These are phyloP conservation scores for Kwoniella sp. DNA, from an alignment of 768 basidiomycete genomes.

Conservation along the genomic window DNA sequence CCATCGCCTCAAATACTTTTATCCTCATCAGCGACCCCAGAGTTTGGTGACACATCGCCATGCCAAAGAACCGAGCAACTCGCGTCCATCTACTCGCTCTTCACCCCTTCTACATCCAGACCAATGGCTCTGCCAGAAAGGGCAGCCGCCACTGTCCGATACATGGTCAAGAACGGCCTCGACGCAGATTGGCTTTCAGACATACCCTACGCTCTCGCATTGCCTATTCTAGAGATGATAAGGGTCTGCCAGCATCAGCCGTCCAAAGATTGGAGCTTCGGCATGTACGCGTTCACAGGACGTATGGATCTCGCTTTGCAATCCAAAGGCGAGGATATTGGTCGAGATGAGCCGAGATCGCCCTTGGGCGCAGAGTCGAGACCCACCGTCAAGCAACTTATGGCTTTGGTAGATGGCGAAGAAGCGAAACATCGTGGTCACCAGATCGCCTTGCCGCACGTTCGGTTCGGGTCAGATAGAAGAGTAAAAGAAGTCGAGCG, in stretches of 20 bases:
- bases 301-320: slow-evolving; percentile 71
- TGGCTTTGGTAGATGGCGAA: slow-evolving; percentile 60
- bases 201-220: slow-evolving; percentile 44
- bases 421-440: background rate
- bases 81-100: slow-evolving; percentile 27
- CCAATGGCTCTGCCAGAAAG: slow-evolving; percentile 7
- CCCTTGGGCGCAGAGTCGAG: slow-evolving; percentile 4
- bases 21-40: background rate
- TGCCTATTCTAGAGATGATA: slow-evolving; percentile 82
- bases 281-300: slow-evolving; percentile 69
- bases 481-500: slow-evolving; percentile 87
- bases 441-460: slow-evolving; percentile 63
- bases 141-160: slow-evolving; percentile 22
- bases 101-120: slow-evolving; percentile 2
- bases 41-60: slow-evolving; percentile 25
- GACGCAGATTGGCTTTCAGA: slow-evolving; percentile 38
- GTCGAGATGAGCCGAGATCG: background rate
- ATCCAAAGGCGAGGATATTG: background rate
- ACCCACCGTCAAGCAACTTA: slow-evolving; percentile 30
- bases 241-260: slow-evolving; percentile 79
- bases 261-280: slow-evolving; percentile 70
- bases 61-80: slow-evolving; percentile 25
- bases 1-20: slow-evolving; percentile 20
- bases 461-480: slow-evolving; percentile 86
- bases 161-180: slow-evolving; percentile 37